A percentile compares a stretch with the other conserved stretches of the same genome.
These are phyloP conservation scores for Melianthus villosus DNA, from an alignment of 441 rosid species.

Conservation along the genomic window DNA sequence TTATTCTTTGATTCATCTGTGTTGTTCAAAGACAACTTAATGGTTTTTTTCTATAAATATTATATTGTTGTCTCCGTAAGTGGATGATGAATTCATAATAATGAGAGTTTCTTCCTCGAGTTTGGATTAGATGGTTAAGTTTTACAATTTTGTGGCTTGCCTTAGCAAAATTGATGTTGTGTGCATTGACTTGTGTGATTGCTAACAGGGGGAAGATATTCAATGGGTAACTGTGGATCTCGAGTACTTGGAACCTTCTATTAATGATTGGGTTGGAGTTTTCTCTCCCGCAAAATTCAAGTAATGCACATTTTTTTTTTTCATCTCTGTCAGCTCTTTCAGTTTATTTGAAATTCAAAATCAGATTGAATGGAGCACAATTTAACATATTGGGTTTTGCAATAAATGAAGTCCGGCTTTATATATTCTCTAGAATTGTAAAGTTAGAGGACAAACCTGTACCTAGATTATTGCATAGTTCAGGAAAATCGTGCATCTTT, in stretches of 20 bases:
- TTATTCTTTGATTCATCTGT: not conserved
- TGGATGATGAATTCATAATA: not conserved
- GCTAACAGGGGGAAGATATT: conserved; percentile 52
- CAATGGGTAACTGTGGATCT: conserved; percentile 42
- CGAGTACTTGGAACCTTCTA: conserved; percentile 19
- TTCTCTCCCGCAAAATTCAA: conserved; percentile 63
- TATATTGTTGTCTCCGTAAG: too few species aligned
- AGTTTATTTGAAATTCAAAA: not conserved
- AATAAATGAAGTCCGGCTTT: not conserved
- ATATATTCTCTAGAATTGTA: not conserved
- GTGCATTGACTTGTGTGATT: not conserved
- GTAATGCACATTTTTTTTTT: conserved; percentile 23
- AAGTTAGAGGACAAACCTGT: not conserved
- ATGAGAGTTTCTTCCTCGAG: not conserved
- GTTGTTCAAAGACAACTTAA: not conserved
- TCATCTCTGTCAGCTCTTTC: too few species aligned
- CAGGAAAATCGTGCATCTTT: not conserved
- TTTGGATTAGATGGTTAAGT: not conserved
- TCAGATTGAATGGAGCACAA: not conserved
- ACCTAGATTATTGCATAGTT: not conserved
- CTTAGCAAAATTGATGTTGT: not conserved
- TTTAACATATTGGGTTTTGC: not conserved
- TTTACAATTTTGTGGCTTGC: not conserved
- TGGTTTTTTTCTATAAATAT: not conserved
- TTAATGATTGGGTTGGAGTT: conserved; percentile 61